A percentile compares a stretch with the other conserved stretches of the same genome.
Conservation (phyloP, 495 filamentous ascomycete species). For the Polyplosphaeria fusca region DNA sequence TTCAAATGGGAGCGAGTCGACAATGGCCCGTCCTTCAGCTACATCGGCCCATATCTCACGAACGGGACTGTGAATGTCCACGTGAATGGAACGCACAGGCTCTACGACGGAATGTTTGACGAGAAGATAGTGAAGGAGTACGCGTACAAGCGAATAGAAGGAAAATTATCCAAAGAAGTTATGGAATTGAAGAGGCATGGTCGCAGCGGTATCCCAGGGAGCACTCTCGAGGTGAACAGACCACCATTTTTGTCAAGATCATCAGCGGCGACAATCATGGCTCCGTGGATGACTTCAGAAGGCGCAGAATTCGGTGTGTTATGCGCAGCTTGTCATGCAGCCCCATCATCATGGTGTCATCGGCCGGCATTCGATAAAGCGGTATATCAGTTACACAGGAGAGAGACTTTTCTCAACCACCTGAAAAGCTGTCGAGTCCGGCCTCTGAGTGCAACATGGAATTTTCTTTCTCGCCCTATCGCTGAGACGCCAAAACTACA, state of each 20-base stretch:
- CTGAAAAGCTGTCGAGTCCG: neutral
- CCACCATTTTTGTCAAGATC: neutral
- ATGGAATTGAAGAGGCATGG: neutral
- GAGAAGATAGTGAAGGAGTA: no score
- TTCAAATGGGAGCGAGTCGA: neutral
- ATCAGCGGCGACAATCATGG: neutral
- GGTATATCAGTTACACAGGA: neutral
- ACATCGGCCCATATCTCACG: neutral
- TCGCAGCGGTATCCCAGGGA: neutral
- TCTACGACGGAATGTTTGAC: no score
- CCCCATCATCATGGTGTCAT: no score
- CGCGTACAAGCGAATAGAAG: no score
- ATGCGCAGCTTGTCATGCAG: neutral
- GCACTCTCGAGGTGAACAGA: neutral
- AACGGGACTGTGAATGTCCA: neutral
- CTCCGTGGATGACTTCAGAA: neutral
- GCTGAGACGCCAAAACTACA: no score
- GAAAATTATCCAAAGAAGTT: neutral
- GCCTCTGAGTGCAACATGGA: no score
- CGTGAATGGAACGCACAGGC: neutral
- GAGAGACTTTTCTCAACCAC: neutral
- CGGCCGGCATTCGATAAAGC: neutral
- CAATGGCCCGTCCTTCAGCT: neutral
- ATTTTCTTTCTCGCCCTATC: no score
- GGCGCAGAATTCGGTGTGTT: neutral